Evolutionary conservation across 768 basidiomycete species (phyloP).

Genomic region (Clitopilus passeckerianus): DNA sequence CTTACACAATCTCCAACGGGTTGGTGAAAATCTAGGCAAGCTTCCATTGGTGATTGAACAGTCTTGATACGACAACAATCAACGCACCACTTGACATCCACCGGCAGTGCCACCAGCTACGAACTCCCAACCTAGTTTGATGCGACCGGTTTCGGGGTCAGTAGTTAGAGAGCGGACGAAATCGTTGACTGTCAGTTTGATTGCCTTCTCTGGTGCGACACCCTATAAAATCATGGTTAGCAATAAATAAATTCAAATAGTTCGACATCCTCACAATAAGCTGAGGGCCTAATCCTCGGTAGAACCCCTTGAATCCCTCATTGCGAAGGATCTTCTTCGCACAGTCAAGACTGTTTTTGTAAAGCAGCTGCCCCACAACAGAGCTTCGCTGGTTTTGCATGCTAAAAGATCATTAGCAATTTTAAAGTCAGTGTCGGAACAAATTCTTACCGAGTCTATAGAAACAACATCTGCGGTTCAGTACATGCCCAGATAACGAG

Average conservation of each 20-base stretch:
- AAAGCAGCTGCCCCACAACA: constrained; percentile 93
- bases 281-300: constrained; percentile 93
- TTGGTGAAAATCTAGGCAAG: constrained; percentile 85
- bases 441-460: constrained; percentile 52
- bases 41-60: constrained; percentile 4
- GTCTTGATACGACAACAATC: constrained; percentile 2
- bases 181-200: constrained; percentile 97
- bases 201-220: constrained; percentile 95
- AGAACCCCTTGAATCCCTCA: constrained; percentile 94
- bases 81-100: constrained; percentile 93
- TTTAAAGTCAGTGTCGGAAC: background rate
- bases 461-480: background rate
- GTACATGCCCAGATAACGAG: background rate
- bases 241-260: background rate
- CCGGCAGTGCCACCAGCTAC: constrained; percentile 91
- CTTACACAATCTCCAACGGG: constrained; percentile 93
- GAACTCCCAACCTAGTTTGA: constrained; percentile 87
- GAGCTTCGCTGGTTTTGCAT: constrained; percentile 98
- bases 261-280: constrained; percentile 55
- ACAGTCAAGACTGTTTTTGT: constrained; percentile 96
- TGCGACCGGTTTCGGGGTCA: constrained; percentile 95
- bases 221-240: constrained; percentile 44
- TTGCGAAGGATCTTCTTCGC: constrained; percentile 90
- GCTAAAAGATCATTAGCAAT: constrained; percentile 28
- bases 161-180: constrained; percentile 76